phyloP scores from a whole-genome alignment of 192 early-diverging fungal genomes.

The Backusella psychrophila region DNA sequence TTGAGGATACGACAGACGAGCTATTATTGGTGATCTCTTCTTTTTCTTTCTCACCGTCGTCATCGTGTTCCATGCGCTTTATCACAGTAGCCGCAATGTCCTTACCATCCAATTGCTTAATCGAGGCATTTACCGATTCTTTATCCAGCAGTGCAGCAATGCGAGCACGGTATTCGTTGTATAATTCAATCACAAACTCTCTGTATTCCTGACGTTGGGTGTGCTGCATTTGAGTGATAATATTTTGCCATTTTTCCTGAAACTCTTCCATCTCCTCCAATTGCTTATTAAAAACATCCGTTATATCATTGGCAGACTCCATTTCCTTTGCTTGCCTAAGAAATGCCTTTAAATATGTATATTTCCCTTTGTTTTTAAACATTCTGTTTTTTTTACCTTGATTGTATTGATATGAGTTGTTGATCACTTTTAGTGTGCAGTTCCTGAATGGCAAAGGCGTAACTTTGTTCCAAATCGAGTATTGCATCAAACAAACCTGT shows the following conservation, averaged over 20 bases:
- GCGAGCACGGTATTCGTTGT: conserved; percentile 38
- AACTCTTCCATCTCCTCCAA: conserved; percentile 46
- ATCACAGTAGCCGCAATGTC: conserved; percentile 46
- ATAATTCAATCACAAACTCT: conserved; percentile 53
- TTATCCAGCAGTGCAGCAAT: conserved; percentile 12
- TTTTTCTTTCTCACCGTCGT: neutral
- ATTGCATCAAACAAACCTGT: conserved; percentile 54
- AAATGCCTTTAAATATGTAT: neutral
- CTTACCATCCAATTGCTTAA: conserved; percentile 45
- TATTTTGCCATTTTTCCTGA: conserved; percentile 50
- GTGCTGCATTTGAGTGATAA: conserved; percentile 45
- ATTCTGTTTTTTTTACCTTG: neutral
- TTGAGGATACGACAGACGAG: neutral
- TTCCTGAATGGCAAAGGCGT: conserved; percentile 45
- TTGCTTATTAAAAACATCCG: conserved; percentile 37
- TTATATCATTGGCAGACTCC: conserved; percentile 12
- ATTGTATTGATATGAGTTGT: neutral
- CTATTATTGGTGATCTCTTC: neutral
- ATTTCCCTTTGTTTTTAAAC: neutral
- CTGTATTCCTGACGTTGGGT: conserved; percentile 52
- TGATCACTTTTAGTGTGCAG: conserved; percentile 16
- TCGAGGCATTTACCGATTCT: neutral
- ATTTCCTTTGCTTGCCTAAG: conserved; percentile 24
- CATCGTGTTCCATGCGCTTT: neutral
- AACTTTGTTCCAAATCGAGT: conserved; percentile 50